These are phyloP conservation scores for Crataegus laevigata DNA, from an alignment of 306 rosid genomes.

Conservation along the genomic window DNA sequence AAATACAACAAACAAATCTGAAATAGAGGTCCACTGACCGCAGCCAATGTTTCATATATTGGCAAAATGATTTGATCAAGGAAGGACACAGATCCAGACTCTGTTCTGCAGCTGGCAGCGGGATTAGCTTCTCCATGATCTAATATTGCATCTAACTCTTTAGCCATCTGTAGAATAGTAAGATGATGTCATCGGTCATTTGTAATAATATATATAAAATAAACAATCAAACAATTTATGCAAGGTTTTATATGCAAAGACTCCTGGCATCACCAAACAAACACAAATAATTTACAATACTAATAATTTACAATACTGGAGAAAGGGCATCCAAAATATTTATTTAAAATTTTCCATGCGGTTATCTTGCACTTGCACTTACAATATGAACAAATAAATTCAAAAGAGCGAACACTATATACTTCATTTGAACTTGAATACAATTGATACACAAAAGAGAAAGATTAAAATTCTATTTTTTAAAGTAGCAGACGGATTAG, in stretches of 20 bases:
- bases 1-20: conserved; percentile 2
- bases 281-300: not conserved
- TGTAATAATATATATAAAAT: not conserved
- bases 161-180: conserved; percentile 67
- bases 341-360: not conserved
- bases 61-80: conserved; percentile 66
- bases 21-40: conserved; percentile 43
- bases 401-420: not conserved
- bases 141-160: conserved; percentile 78
- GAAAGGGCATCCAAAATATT: not conserved
- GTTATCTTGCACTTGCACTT: not conserved
- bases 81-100: conserved; percentile 53
- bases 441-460: not conserved
- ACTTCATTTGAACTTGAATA: not conserved
- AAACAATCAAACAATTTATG: not conserved
- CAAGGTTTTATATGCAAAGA: not conserved
- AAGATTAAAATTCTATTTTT: not conserved
- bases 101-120: conserved; percentile 46
- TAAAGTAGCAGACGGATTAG: not conserved
- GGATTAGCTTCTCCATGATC: conserved; percentile 73
- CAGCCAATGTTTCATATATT: conserved; percentile 38
- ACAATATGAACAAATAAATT: not conserved
- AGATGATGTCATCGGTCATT: not conserved
- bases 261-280: not conserved
- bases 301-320: not conserved